Conservation (phyloP, 345 rosid genomes). For the Populus tremula region DNA sequence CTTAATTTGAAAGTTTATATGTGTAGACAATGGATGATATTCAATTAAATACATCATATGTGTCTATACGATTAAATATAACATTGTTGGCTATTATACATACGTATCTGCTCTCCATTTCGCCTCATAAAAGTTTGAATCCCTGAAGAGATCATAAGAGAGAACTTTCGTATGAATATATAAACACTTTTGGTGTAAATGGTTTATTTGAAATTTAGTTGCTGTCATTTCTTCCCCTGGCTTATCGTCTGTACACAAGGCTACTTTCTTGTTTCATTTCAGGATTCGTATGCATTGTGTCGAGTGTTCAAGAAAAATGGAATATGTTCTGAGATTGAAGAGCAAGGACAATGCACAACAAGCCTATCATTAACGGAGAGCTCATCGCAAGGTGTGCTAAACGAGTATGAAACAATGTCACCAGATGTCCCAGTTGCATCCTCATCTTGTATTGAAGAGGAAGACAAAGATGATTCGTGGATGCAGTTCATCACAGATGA, state of each 20-base stretch:
- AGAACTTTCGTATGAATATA: not conserved
- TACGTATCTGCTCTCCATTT: no score
- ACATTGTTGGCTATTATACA: no score
- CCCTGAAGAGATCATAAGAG: no score
- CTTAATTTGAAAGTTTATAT: not conserved
- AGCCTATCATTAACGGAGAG: constrained; percentile 45
- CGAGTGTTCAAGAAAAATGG: constrained; percentile 96
- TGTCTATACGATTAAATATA: no score
- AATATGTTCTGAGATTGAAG: constrained; percentile 64
- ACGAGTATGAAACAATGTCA: constrained; percentile 59
- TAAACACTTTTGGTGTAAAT: no score
- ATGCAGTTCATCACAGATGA: constrained; percentile 97
- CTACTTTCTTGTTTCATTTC: not conserved
- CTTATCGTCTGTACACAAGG: not conserved
- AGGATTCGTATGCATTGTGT: constrained; percentile 89
- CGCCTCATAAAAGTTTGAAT: no score
- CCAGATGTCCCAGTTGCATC: constrained; percentile 62
- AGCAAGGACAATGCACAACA: constrained; percentile 47
- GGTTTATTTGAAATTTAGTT: not conserved
- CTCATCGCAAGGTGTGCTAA: constrained; percentile 26
- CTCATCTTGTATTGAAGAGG: constrained; percentile 54
- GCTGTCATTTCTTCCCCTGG: not conserved
- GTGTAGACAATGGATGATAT: not conserved
- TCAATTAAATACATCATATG: no score
- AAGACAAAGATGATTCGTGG: constrained; percentile 93